A percentile compares a stretch with the other conserved stretches of the same genome.
These are phyloP conservation scores for Bacterosira constricta DNA, from an alignment of 108 stramenopile genomes.

Conservation along the genomic window DNA sequence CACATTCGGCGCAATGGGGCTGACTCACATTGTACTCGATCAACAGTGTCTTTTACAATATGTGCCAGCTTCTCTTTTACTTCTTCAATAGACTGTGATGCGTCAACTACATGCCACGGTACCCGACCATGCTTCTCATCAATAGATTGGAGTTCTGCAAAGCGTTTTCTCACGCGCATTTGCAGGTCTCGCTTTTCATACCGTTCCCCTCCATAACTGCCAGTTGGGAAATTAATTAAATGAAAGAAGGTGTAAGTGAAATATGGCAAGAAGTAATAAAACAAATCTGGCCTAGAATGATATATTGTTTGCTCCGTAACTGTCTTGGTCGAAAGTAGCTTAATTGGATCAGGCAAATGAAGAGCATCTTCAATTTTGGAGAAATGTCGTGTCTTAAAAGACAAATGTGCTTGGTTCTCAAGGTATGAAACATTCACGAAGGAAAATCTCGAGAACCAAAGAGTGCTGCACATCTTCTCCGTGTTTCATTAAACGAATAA, in stretches of 20 bases:
- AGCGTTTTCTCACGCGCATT: conserved; percentile 79
- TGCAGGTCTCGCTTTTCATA: conserved; percentile 89
- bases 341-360: conserved; percentile 52
- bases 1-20: conserved; percentile 58
- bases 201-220: conserved; percentile 82
- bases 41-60: conserved; percentile 65
- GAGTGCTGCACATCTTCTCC: background rate
- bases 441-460: conserved; percentile 1
- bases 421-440: conserved; percentile 1
- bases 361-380: conserved; percentile 30
- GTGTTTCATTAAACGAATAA: background rate
- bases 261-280: conserved; percentile 20
- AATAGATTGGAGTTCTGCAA: conserved; percentile 68
- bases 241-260: conserved; percentile 15
- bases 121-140: conserved; percentile 64
- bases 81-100: conserved; percentile 76
- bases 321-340: conserved; percentile 55
- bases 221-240: conserved; percentile 1
- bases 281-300: background rate
- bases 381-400: conserved; percentile 1
- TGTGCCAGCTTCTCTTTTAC: conserved; percentile 66
- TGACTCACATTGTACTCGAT: conserved; percentile 42
- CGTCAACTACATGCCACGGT: conserved; percentile 83
- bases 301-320: conserved; percentile 51
- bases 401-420: conserved; percentile 7